phyloP scores from a whole-genome alignment of 768 basidiomycete species.

The Pisolithus microcarpus region DNA sequence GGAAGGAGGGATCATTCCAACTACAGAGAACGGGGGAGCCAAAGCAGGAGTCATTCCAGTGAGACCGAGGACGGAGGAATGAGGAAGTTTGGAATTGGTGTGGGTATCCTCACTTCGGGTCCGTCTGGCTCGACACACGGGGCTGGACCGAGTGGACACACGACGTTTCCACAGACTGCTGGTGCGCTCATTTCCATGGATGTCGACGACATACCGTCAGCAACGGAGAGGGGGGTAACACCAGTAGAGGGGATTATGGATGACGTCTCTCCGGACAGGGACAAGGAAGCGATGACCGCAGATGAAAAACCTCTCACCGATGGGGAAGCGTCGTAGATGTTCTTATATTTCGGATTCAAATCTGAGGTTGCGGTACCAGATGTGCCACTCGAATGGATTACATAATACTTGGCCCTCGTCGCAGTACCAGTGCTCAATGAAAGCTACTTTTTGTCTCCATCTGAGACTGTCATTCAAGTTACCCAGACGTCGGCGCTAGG shows the following conservation, averaged over 20 bases:
- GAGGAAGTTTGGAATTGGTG: slow-evolving; percentile 57
- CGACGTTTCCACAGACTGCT: slow-evolving; percentile 32
- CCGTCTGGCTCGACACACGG: slow-evolving; percentile 52
- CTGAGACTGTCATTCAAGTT: too few species aligned
- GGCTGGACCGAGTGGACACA: slow-evolving; percentile 69
- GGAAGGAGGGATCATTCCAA: slow-evolving; percentile 64
- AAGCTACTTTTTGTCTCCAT: too few species aligned
- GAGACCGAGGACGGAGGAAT: slow-evolving; percentile 37
- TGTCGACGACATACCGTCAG: slow-evolving; percentile 23
- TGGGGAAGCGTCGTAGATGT: slow-evolving; percentile 6
- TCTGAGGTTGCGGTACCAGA: not conserved
- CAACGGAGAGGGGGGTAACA: slow-evolving; percentile 13
- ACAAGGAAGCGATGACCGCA: slow-evolving; percentile 20
- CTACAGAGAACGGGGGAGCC: slow-evolving; percentile 46
- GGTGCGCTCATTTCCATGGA: slow-evolving; percentile 27
- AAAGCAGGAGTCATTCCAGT: slow-evolving; percentile 35
- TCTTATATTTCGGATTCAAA: not conserved
- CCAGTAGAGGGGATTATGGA: slow-evolving; percentile 11
- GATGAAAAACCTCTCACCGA: slow-evolving; percentile 13
- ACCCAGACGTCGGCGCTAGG: too few species aligned
- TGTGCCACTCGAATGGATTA: too few species aligned
- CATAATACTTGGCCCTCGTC: too few species aligned
- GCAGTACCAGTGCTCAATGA: too few species aligned
- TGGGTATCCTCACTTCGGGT: slow-evolving; percentile 66
- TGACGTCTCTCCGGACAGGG: slow-evolving; percentile 8